Base-by-base conservation (phyloP, 2,329 filamentous ascomycete species). In the Drechslerella dactyloides region DNA sequence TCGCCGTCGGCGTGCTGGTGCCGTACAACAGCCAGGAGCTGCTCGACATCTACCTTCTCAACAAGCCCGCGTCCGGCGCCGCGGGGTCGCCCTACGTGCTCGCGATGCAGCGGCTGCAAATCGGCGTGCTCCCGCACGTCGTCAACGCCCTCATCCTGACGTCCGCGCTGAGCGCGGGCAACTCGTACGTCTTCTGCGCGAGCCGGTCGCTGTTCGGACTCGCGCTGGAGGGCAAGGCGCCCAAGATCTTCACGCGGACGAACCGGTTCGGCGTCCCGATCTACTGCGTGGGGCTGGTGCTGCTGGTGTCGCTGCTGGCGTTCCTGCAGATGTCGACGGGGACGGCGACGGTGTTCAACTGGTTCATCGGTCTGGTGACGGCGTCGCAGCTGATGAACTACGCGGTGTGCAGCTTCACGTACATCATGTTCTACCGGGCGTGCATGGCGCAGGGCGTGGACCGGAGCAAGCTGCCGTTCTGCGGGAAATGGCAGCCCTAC, bases 351-450 rank as follows among this genome's bases (percentile, higher is more conserved):
- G 90, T 92, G 0, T 81, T 93, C 73, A 83, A 83, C 51, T 92
- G 89, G 89, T 86, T 92, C 74, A 85, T 90, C 44, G 89, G 85
- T 68, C 80, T 90, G 77, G 83, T 90, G 17, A 91, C 90, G 10
- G 88, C 90, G 0, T 90, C 89, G 0, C 88, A 90, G 76, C 83
- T 91, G 13, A 87, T 91, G 80, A 89, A 90, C 77, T 91, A 88
- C 80, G 83, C 83, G 44, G 85, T 87, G 75, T 87, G 90, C 77
- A 87, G 86, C 76, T 83, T 87, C 64, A 88, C 89, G 0, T 93
- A 90, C 79, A 81, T 93, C 64, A 85, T 85, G 66, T 94, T 91
- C 78, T 83, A 88, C 78, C 86, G 87, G 55, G 90, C 90, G 0
- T 83, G 89, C 57, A 81, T 84, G 24, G 87, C 83, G 0, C 90